Evolutionary conservation across 805 yeast species (phyloP).

Genomic region (Tetrapisispora iriomotensis): DNA sequence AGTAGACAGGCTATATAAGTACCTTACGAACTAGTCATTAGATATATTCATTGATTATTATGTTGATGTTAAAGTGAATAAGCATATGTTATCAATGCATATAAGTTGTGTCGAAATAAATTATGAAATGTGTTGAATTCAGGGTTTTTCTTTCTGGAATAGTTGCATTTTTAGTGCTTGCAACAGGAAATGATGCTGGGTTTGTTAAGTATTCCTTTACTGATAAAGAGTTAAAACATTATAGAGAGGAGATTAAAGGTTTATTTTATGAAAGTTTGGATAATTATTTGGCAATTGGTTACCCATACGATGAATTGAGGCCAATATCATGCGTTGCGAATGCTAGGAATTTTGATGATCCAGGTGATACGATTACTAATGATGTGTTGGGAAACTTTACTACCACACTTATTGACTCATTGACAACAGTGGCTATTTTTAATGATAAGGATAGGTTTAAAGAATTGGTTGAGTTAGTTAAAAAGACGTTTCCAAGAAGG

Average conservation of each 20-base stretch:
- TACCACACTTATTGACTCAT: conserved; percentile 64
- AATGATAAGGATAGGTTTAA: conserved; percentile 51
- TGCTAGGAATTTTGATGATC: conserved; percentile 49
- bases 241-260: conserved; percentile 38
- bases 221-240: conserved; percentile 21
- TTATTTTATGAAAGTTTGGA: conserved; percentile 70
- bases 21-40: too few species aligned
- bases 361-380: conserved; percentile 49
- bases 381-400: conserved; percentile 84
- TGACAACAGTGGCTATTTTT: conserved; percentile 70
- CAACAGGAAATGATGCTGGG: not conserved
- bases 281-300: conserved; percentile 58
- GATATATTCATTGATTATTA: too few species aligned
- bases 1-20: too few species aligned
- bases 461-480: conserved; percentile 34
- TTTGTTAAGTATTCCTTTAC: conserved; percentile 18
- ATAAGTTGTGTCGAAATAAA: too few species aligned
- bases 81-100: too few species aligned
- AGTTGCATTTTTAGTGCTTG: too few species aligned
- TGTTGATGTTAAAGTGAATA: too few species aligned
- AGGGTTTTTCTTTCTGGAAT: too few species aligned
- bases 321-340: conserved; percentile 66
- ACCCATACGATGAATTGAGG: conserved; percentile 71
- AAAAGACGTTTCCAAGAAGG: conserved; percentile 21
- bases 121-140: too few species aligned